Base-by-base conservation (phyloP, 306 rosid species). In the Canavalia ensiformis region DNA sequence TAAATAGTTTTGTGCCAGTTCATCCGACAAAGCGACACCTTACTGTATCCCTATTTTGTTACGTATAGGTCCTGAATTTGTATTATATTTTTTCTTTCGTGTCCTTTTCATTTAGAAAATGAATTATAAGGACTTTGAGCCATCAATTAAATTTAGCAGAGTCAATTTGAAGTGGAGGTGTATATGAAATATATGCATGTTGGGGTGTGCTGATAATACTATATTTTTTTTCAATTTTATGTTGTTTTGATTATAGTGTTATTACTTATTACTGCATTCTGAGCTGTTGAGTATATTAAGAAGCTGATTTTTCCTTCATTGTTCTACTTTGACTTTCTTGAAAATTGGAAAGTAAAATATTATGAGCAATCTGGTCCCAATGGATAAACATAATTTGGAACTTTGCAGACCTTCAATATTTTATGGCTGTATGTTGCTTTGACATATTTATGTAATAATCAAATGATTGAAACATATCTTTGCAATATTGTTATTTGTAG, bases 301-400 rank as follows among this genome's bases (percentile, higher is more conserved):
- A 47, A 29, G 56, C 9, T 47, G 2, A 13, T n/a, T 64, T 51
- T 77, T 78, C 11, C 34, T 59, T 74, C 10, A 55, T 68, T 60
- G 12, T 64, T 84, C 2, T 79, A 29, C 47, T 54, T 68, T 75
- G 55, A 59, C 74, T n/a, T 84, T 56, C 28, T 30, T 58, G 65
- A 56, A 29, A 55, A 7, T 4, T 39, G 30, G 29, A 30, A 65
- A 46, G 18, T 73, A 7, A 49, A 78, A 65, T 56, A 37, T 44
- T 12, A 2, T 58, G 68, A 50, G 42, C 29, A 39, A 2, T 74
- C 49, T 52, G 60, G 62, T 63, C 64, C 59, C 44, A 49, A 31
- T 51, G 5, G 71, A 71, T 29, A 41, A 49, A 65, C 72, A 83
- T 54, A 45, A 39, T 37, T 34, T 28, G 0, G 0, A 56, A 34